Evolutionary conservation across 805 yeast genomes (phyloP), one percentile per base, ranked within the genome.

Genomic region (Phaffomyces antillensis): DNA sequence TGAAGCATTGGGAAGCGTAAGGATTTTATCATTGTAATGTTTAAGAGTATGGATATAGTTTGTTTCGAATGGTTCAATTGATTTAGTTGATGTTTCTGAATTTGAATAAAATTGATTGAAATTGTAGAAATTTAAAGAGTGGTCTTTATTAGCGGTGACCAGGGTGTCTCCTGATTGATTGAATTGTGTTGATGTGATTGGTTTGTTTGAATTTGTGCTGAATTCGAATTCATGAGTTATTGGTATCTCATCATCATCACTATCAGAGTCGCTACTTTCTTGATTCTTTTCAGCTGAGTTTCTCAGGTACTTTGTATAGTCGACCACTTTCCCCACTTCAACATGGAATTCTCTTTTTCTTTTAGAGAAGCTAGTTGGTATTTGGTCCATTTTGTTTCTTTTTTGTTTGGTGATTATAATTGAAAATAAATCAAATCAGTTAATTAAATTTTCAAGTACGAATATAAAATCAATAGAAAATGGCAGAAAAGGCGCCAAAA

Each of bases 181-280:
- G 18, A 32, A 32, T 18, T 17, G 25, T 30, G 41, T 18, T 54
- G 60, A 11, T 44, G 44, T 35, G 12, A 67, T 40, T 11, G 46
- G 24, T n/a, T 41, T 31, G 20, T 31, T 24, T 7, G 41, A 17
- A 4, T 7, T 13, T 1, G 38, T 39, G 30, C 11, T 28, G 9
- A 40, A 31, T 8, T 13, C 13, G 32, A 63, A 43, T 23, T 60
- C 52, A 42, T 70, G 73, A 0, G 70, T 52, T 3, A 62, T 52
- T 8, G 75, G 75, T n/a, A 66, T 41, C 7, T 52, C 51, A 5
- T 52, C 58, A 3, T 55, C 52, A 18, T 59, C 68, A 31, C 43
- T 37, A 10, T 53, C 58, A 15, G 43, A 45, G 23, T 43, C 60
- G 26, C 44, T 37, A 17, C 54, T 28, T 10, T 28, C 30, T 9